Evolutionary conservation across 2,329 filamentous ascomycete genomes (phyloP), one percentile per base, ranked within the genome.

Genomic region (Alternaria angustiovoidea): DNA sequence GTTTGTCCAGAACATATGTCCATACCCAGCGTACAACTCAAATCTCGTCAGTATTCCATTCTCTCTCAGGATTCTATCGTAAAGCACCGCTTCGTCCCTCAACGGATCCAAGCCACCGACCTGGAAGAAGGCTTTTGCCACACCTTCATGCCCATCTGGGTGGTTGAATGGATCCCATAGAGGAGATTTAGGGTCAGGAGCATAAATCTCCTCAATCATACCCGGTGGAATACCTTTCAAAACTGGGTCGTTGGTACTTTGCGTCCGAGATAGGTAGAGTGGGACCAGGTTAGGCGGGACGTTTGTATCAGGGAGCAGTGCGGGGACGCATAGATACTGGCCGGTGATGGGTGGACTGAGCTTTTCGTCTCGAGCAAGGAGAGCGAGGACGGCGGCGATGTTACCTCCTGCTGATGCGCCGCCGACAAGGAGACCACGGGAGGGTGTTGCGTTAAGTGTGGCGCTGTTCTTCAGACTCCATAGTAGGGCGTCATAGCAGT

Each of bases 351-450:
- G 75, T 1, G 82, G 81, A 0, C 69, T 61, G 6, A 83, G 69
- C 0, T 73, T 72, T 36, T 80, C 77, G 54, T 82, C 80, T 4
- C 79, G 77, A 5, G 81, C 77, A 0, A 81, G 63, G 53, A 84
- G 80, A 1, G 81, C 77, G 1, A 85, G 76, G 0, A 81, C 81
- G 0, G 81, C 80, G n/a, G 82, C 78, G 56, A 86, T 80, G 66
- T 85, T 85, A n/a, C 81, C 84, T 4, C 84, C 84, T 0, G 83
- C 83, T 2, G 81, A 84, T 5, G 80, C 82, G 18, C 84, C 84
- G 8, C 83, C 82, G 0, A 86, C 68, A n/a, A 85, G 76, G 62
- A 86, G 82, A 8, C 83, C 83, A 53, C 76, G 77, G 5, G 69
- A 59, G 2, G 83, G 78, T 48, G 84, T 76, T 1, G 80, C 80